phyloP scores from a whole-genome alignment of 345 rosid species.

The Eutrema japonicum region DNA sequence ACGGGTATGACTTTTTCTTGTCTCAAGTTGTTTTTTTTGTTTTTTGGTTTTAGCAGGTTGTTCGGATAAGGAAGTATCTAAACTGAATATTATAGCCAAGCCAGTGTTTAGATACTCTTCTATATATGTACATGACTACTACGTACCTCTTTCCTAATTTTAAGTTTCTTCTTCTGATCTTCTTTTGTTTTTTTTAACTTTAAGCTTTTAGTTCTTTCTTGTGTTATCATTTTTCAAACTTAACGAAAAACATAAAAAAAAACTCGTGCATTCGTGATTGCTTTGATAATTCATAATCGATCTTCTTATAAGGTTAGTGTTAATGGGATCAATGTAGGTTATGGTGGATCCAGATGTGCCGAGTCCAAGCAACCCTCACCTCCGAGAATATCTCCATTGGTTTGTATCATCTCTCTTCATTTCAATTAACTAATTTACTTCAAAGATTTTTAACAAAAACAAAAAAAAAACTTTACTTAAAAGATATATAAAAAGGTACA shows the following conservation, averaged over 20 bases:
- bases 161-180: neutral
- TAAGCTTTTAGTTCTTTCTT: neutral
- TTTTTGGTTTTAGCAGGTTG: too few species aligned
- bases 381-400: slow-evolving; percentile 47
- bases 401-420: slow-evolving; percentile 15
- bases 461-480: neutral
- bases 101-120: neutral
- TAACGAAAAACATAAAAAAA: neutral
- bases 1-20: too few species aligned
- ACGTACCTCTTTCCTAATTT: neutral
- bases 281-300: slow-evolving; percentile 1
- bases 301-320: neutral
- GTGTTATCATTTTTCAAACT: neutral
- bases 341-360: slow-evolving; percentile 51
- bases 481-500: neutral
- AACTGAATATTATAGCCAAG: neutral
- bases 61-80: too few species aligned
- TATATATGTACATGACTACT: neutral
- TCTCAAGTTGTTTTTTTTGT: too few species aligned
- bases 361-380: slow-evolving; percentile 46
- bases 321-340: slow-evolving; percentile 27
- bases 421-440: neutral
- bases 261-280: slow-evolving; percentile 9
- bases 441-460: too few species aligned
- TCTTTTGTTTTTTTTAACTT: neutral